Conservation (phyloP, 257 asterid species). For the Marsdenia floribunda region DNA sequence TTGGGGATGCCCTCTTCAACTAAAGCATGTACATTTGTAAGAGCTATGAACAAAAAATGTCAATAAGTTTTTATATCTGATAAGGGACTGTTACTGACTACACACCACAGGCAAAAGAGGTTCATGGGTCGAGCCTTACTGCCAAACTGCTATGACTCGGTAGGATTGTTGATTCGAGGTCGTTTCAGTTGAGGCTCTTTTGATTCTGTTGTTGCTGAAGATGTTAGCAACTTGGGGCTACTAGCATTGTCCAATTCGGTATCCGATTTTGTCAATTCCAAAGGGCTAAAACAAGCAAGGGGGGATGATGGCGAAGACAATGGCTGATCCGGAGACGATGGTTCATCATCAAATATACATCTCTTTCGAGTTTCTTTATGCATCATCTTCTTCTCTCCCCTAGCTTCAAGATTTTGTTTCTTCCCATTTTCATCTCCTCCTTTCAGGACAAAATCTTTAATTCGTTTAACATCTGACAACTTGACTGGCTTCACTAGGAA, state of each 20-base stretch:
- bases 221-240: not conserved
- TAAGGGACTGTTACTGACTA: not conserved
- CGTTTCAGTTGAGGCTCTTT: not conserved
- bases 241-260: not conserved
- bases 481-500: constrained; percentile 69
- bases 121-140: not conserved
- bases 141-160: not conserved
- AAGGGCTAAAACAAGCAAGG: not conserved
- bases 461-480: constrained; percentile 22
- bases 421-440: constrained; percentile 8
- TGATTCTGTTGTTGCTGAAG: not conserved
- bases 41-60: not conserved
- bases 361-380: constrained; percentile 11
- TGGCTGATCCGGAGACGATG: not conserved
- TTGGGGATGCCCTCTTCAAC: not conserved
- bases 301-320: not conserved
- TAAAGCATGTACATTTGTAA: constrained; percentile 7
- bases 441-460: constrained; percentile 5
- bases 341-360: not conserved
- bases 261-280: not conserved
- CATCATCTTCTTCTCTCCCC: not conserved
- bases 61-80: not conserved
- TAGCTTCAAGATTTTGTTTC: not conserved
- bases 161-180: not conserved
- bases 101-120: not conserved